These are phyloP conservation scores for Leavenworthia alabamica DNA, from an alignment of 345 rosid genomes.

Conservation along the genomic window DNA sequence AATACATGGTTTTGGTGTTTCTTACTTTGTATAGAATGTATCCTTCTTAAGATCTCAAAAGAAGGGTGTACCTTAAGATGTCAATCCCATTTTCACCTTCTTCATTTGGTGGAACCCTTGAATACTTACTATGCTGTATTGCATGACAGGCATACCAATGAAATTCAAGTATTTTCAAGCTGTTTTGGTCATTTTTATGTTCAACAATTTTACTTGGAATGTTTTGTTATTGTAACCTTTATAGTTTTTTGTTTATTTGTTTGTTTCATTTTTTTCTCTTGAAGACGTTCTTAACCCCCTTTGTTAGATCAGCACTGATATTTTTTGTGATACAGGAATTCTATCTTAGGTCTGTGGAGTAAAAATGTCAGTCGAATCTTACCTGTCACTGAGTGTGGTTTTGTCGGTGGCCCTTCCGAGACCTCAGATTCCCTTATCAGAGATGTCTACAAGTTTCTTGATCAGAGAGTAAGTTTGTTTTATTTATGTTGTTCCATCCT, in stretches of 20 bases:
- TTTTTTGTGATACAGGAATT: constrained; percentile 55
- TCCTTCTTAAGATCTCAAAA: not conserved
- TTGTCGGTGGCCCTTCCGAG: constrained; percentile 42
- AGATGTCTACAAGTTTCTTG: constrained; percentile 83
- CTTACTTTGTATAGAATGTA: not conserved
- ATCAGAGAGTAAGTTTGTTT: constrained; percentile 72
- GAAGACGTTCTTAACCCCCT: not conserved
- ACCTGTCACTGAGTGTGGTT: constrained; percentile 72
- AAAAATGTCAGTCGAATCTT: constrained; percentile 70
- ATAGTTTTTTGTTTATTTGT: not conserved
- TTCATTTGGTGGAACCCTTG: not conserved
- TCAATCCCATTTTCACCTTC: constrained; percentile 2
- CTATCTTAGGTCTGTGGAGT: constrained; percentile 82
- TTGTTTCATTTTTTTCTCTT: not conserved
- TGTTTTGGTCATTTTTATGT: not conserved
- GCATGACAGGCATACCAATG: constrained; percentile 12
- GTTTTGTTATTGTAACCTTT: not conserved
- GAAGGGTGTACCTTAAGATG: constrained; percentile 15
- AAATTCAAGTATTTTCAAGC: not conserved
- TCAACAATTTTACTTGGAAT: constrained; percentile 5
- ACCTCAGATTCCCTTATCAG: constrained; percentile 58
- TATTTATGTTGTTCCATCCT: not conserved
- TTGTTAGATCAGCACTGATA: too few species aligned
- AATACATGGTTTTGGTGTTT: constrained; percentile 9
- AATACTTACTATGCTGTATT: not conserved